Evolutionary conservation across 192 early-diverging fungal species (phyloP), one percentile per base, ranked within the genome.

Genomic region (Helicostylum pulchrum): DNA sequence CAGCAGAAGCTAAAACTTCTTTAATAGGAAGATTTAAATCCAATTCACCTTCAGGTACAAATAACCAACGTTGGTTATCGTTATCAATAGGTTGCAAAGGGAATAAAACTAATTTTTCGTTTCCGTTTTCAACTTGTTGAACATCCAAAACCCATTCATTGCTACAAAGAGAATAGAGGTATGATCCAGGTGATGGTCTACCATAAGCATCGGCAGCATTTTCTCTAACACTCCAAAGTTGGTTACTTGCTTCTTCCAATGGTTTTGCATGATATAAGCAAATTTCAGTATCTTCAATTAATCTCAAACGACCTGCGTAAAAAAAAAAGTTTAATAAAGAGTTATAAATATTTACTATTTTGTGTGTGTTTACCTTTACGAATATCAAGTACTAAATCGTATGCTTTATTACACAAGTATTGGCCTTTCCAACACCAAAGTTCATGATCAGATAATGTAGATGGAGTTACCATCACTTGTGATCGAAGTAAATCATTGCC

Each of bases 281-380:
- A 42, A 75, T 63, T n/a, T 75, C 68, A 31, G 74, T 75, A 53
- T 75, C 74, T 59, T 75, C 74, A 57, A 75, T 75, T 12, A 75
- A 48, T 45, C 74, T 57, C 23, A 75, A 53, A 12, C 74, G 68
- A 50, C 74, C 74, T 75, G 49, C 26, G 26, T 26, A 64, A 61
- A 59, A 48, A 53, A 63, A 46, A 36, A 53, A 20, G 7, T 31
- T 31, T 46, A 49, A 30, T 39, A 63, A 15, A 21, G 11, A 63
- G 39, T 10, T 10, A 26, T 21, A 58, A 17, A 31, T 7, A 23
- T 14, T 53, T 53, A 34, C 34, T 34, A 55, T 30, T 56, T 10
- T 34, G 31, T 52, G 31, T 19, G 15, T 32, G 17, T 39, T 30
- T 67, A 75, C 74, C 74, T 75, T 75, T 69, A 15, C 69, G 69